phyloP scores from a whole-genome alignment of 345 rosid species.

The Passiflora organensis region DNA sequence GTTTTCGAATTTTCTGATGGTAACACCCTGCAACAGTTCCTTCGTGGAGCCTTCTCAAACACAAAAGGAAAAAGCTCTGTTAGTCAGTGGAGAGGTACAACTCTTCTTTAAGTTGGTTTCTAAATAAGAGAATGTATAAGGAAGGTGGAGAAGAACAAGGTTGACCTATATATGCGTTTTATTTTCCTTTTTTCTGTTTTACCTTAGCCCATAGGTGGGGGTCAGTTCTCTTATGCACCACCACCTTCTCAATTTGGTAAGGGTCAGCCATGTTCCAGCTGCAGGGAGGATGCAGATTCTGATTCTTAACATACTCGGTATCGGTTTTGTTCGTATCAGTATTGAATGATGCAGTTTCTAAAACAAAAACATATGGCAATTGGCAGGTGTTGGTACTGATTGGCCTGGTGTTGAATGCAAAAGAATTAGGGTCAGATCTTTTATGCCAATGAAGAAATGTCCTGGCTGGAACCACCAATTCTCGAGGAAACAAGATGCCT shows the following conservation, averaged over 20 bases:
- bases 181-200: not conserved
- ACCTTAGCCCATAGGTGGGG: conserved; percentile 52
- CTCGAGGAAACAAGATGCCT: conserved; percentile 42
- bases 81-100: not conserved
- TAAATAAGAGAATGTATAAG: not conserved
- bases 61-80: not conserved
- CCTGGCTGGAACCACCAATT: conserved; percentile 46
- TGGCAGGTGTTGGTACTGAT: conserved; percentile 35
- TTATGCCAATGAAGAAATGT: conserved; percentile 64
- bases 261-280: conserved; percentile 39
- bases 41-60: conserved; percentile 42
- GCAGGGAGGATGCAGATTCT: conserved; percentile 28
- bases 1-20: conserved; percentile 27
- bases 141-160: not conserved
- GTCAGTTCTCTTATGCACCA: conserved; percentile 39
- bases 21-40: conserved; percentile 49
- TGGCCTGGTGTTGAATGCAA: conserved; percentile 56
- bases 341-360: conserved; percentile 33
- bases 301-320: conserved; percentile 33
- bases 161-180: no score
- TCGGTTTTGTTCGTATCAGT: conserved; percentile 22
- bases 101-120: not conserved
- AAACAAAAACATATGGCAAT: conserved; percentile 42
- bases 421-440: conserved; percentile 22
- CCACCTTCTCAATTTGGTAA: conserved; percentile 20